Evolutionary conservation across 192 early-diverging fungal species (phyloP).

Genomic region (Rhizophagus prolifer): DNA sequence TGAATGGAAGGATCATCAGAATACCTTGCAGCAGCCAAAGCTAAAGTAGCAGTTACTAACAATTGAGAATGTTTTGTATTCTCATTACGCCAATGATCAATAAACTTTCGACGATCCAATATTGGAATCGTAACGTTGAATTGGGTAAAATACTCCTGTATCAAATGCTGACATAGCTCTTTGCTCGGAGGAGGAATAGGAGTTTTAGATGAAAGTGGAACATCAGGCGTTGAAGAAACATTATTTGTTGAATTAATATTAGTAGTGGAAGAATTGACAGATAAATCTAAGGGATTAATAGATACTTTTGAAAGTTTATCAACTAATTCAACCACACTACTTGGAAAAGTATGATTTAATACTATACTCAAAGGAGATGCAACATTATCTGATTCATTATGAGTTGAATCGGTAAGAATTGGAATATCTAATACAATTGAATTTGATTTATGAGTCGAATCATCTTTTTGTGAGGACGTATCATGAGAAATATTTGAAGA

Average conservation of each 20-base stretch:
- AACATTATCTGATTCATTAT: background rate
- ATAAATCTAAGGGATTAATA: background rate
- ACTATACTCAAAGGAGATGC: background rate
- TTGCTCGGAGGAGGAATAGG: background rate
- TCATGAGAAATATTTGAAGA: background rate
- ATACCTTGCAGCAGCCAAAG: slow-evolving; percentile 17
- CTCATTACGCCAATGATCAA: slow-evolving; percentile 6
- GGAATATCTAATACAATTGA: slow-evolving; percentile 19
- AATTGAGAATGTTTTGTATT: slow-evolving; percentile 11
- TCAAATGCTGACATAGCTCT: slow-evolving; percentile 22
- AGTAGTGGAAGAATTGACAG: background rate
- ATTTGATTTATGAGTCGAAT: background rate
- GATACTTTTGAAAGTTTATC: slow-evolving; percentile 13
- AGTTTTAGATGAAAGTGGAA: background rate
- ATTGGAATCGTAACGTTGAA: slow-evolving; percentile 21
- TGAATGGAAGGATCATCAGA: slow-evolving; percentile 31
- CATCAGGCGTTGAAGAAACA: background rate
- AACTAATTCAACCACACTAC: slow-evolving; percentile 25
- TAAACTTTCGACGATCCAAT: slow-evolving; percentile 27
- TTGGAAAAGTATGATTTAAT: slow-evolving; percentile 26
- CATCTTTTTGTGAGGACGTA: background rate
- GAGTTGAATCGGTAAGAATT: background rate
- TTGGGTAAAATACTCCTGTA: slow-evolving; percentile 13
- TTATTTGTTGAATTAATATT: background rate
- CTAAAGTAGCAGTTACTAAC: slow-evolving; percentile 11